A percentile compares a stretch with the other conserved stretches of the same genome.
Evolutionary conservation across 169 alveolate species (phyloP).

Genomic region (Cyclospora cayetanensis): DNA sequence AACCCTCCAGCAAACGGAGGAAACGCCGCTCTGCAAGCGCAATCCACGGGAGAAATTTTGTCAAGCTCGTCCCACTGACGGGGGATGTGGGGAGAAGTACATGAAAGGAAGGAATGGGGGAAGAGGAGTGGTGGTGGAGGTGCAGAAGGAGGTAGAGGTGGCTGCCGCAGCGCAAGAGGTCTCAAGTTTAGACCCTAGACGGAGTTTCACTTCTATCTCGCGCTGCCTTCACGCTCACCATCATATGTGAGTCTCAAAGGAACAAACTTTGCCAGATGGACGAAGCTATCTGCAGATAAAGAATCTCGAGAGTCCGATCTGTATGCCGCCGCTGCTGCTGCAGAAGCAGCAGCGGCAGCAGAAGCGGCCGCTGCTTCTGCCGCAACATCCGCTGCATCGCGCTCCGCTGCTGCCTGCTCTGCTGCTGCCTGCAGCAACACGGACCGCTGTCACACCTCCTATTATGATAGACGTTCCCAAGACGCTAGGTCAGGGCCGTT

Average conservation of each 20-base stretch:
- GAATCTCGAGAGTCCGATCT: background rate
- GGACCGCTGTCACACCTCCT: background rate
- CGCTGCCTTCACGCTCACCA: background rate
- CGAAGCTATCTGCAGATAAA: background rate
- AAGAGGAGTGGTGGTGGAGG: background rate
- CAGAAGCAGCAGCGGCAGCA: background rate
- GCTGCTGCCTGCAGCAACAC: constrained; percentile 28
- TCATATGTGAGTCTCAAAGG: constrained; percentile 50
- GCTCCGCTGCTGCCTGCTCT: background rate
- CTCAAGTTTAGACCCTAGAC: background rate
- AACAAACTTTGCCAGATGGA: constrained; percentile 20
- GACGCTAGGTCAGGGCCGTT: background rate
- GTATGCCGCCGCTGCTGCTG: background rate
- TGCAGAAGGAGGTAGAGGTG: background rate
- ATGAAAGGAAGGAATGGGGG: background rate
- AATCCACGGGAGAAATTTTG: background rate
- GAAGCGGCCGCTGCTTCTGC: background rate
- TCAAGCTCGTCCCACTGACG: background rate
- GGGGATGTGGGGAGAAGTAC: background rate
- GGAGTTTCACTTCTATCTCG: background rate
- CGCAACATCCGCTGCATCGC: background rate
- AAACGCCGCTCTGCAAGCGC: constrained; percentile 82
- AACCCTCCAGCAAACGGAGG: constrained; percentile 87
- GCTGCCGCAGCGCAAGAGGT: background rate
- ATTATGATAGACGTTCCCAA: background rate